These are phyloP conservation scores for Fomes fomentarius DNA, from an alignment of 1,284 basidiomycete genomes.

Conservation along the genomic window DNA sequence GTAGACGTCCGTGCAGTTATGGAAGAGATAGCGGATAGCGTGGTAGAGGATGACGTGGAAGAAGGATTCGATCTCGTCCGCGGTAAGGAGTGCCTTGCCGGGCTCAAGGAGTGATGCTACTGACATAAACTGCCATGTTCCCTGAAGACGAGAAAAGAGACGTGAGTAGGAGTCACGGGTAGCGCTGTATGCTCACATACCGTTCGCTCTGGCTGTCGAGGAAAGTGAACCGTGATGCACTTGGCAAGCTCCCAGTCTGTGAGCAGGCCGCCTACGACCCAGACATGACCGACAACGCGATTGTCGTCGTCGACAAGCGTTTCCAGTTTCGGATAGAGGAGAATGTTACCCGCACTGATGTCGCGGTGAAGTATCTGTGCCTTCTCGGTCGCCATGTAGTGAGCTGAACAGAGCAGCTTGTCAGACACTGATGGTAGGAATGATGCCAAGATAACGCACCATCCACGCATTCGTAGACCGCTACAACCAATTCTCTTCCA, in stretches of 20 bases:
- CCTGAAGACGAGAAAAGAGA: not conserved
- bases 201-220: not conserved
- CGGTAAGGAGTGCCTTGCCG: not conserved
- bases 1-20: not conserved
- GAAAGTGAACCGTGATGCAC: not conserved
- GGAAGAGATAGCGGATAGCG: slow-evolving; percentile 4
- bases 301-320: not conserved
- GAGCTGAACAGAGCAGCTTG: no score
- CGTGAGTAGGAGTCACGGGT: not conserved
- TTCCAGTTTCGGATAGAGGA: not conserved
- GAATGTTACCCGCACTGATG: not conserved
- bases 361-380: not conserved
- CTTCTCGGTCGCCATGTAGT: not conserved
- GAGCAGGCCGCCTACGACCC: not conserved
- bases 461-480: not conserved
- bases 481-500: not conserved
- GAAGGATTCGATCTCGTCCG: slow-evolving; percentile 10
- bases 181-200: not conserved
- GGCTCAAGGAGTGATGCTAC: not conserved
- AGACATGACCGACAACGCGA: no score
- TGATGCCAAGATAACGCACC: not conserved
- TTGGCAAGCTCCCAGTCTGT: slow-evolving; percentile 9
- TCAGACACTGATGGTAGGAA: no score
- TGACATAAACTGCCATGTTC: slow-evolving; percentile 6
- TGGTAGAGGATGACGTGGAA: slow-evolving; percentile 7